Evolutionary conservation across 2,329 filamentous ascomycete species (phyloP), one percentile per base, ranked within the genome.

Genomic region (Oidium heveae): DNA sequence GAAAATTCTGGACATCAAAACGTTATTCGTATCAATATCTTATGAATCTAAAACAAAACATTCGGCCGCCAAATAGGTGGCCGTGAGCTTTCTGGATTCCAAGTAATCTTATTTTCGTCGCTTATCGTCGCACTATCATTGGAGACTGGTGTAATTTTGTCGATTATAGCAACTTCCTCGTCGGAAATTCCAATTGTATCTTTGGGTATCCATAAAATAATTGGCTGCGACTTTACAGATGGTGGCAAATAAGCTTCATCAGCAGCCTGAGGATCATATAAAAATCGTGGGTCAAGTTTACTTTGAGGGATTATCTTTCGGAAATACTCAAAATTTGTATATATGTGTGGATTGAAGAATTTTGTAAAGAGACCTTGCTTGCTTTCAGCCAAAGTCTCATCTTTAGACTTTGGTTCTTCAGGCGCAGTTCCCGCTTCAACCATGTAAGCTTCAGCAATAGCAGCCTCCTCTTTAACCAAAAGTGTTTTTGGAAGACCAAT

Each of bases 151-250:
- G 86, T 84, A 34, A 84, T 74, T 61, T 75, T 77, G 59, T 71
- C 71, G 0, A 83, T 84, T 61, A 91, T 83, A 13, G 72, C 72
- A 54, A 91, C 72, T 67, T 94, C 87, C 64, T 93, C 84, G 61
- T 73, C 73, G 54, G 80, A 86, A 44, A 94, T 76, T 10, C 86
- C 84, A 24, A 79, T 75, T 1, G 74, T 68, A 62, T 94, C 87
- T 56, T 76, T 72, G 0, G 87, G 86, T 55, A 94, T 84, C 87
- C 87, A 94, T n/a, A 94, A 71, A 33, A 86, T 69, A 1, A 84
- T 84, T 1, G 75, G 67, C 60, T 72, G 59, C 57, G 76, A 72
- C 24, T 67, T 75, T 63, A 89, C 73, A 0, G 82, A 74, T 0
- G 86, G 85, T 58, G 87, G 80, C 66, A 76, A 76, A 68, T 86